Evolutionary conservation across 2,329 filamentous ascomycete species (phyloP), one percentile per base, ranked within the genome.

Genomic region (Blastomyces percursus): DNA sequence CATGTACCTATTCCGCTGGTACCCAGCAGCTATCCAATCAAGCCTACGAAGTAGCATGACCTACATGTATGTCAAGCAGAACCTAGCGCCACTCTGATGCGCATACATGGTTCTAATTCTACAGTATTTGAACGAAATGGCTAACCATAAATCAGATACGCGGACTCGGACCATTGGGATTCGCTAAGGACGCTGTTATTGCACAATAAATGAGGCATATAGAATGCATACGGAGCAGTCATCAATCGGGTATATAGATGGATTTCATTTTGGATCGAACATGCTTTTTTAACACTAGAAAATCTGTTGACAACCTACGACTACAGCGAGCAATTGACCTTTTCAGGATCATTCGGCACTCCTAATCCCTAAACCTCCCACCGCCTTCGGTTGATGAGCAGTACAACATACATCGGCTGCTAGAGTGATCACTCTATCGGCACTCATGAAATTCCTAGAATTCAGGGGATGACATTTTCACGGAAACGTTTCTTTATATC

Each of bases 21-120:
- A 97, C 78, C 91, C 94, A 5, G 90, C 95, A 70, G 90, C 89
- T 62, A 83, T 99, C 72, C 94, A 96, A 81, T 85, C 87, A 64
- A 96, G 92, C 75, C 78, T 99, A 80, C 84, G 91, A 74, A 92
- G 86, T 77, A 96, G 91, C 79, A 99, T 99, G 94, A 90, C 85
- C 69, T 99, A 99, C 73, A 96, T 99, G 80, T 99, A 93, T 72
- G 84, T 81, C 46, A 52, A 62, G 3, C 21, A 5, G 16, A 38
- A 4, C 12, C n/a, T 48, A 50, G 55, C 44, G 14, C 38, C 24
- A 32, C 35, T 24, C 27, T 19, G 58, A 30, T 60, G 61, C 46
- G 16, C 44, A 21, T 16, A 21, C 42, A 21, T 35, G 2, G 16
- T 24, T 24, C 35, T 9, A 14, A 21, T 14, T 21, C 11, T 2